These are phyloP conservation scores for Ophiocordyceps camponoti-floridani DNA, from an alignment of 2,329 filamentous ascomycete species.

Conservation along the genomic window DNA sequence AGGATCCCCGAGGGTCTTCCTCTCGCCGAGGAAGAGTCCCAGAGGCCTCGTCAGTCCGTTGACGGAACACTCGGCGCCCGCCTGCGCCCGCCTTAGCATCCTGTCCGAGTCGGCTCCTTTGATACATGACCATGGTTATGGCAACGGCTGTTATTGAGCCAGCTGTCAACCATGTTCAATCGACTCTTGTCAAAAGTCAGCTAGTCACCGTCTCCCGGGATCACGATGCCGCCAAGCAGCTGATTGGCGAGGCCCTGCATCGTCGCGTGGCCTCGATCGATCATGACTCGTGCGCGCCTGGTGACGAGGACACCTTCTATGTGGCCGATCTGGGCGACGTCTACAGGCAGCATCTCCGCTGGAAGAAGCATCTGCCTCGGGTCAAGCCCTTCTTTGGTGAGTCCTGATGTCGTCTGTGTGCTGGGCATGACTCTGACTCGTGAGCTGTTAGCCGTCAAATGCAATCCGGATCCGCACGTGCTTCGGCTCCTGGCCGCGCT, in stretches of 20 bases:
- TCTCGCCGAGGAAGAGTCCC: conserved; percentile 98
- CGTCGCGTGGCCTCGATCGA: conserved; percentile 71
- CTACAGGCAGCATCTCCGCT: conserved; percentile 95
- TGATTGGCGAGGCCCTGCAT: conserved; percentile 78
- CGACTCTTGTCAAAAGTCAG: no score
- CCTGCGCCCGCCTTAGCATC: conserved; percentile 82
- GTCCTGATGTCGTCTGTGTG: conserved; percentile 8
- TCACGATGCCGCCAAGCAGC: conserved; percentile 44
- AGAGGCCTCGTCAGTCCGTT: conserved; percentile 87
- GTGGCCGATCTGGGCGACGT: conserved; percentile 96
- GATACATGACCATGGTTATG: conserved; percentile 42
- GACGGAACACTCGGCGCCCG: conserved; percentile 82
- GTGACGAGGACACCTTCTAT: conserved; percentile 96
- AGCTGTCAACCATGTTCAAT: background rate
- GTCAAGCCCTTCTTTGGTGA: conserved; percentile 93
- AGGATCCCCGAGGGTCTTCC: conserved; percentile 96
- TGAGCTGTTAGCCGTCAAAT: conserved; percentile 67
- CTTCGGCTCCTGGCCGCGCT: conserved; percentile 73
- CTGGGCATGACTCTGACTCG: no score
- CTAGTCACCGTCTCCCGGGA: background rate
- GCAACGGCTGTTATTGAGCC: conserved; percentile 38
- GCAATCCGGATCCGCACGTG: conserved; percentile 85
- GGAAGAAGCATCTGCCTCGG: conserved; percentile 84
- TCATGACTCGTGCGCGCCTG: conserved; percentile 71
- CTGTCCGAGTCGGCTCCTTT: no score